Base-by-base conservation (phyloP, 768 basidiomycete species). In the Postia placenta region DNA sequence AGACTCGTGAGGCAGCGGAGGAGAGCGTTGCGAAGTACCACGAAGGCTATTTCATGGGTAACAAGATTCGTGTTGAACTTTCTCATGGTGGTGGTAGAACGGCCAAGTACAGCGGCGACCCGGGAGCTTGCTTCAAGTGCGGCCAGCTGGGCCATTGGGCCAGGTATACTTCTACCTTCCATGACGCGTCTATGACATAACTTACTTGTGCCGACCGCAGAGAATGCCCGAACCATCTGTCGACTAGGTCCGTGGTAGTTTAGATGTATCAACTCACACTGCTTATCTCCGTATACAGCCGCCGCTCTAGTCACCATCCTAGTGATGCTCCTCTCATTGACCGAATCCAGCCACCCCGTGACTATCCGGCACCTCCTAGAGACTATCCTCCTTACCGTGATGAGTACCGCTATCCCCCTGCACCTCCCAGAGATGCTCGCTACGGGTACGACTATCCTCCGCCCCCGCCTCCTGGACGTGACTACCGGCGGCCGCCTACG, bases 41-140 rank as follows among this genome's bases (percentile, higher is more conserved):
- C 54, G 89, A 92, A 70, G 89, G 90, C 1, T 84, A 74, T 53
- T 93, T 93, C 64, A 89, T 93, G 88, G 90, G 91, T 37, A 91
- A 90, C 65, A 91, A 88, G 71, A 91, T 93, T 48, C 82, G 87
- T 11, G 91, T 92, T 9, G 91, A 92, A 61, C 69, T 85, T 12
- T 92, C 91, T 26, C 88, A 85, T 64, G 87, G 88, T 25, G 88
- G 89, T 45, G 86, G 88, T 14, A 75, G 87, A 49, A 81, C 84
- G 12, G 83, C 85, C 7, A 91, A 88, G 62, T 87, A 83, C 52
- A 67, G 78, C n/a, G 81, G 83, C n/a, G 91, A 91, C 45, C 87
- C 89, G 12, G 87, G 89, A 3, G 86, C 88, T 39, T 92, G 91
- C 62, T 92, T 92, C 69, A 89, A 80, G 57, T 93, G 91, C 47